phyloP scores from a whole-genome alignment of 495 filamentous ascomycete species.

The Aspergillus egyptiacus region DNA sequence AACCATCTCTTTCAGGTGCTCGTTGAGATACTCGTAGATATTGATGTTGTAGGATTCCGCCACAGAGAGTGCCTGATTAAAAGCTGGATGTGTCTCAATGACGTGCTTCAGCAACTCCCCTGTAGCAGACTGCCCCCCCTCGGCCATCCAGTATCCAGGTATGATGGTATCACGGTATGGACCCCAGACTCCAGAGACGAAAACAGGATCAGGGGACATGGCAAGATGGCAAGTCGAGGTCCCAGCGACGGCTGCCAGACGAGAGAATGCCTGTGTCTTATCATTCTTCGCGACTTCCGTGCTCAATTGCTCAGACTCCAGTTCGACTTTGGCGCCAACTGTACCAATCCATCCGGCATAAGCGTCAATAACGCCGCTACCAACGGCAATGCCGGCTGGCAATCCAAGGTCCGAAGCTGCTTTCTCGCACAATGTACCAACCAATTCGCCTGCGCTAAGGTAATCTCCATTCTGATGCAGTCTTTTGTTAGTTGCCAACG shows the following conservation, averaged over 20 bases:
- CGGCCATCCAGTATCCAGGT: slow-evolving; percentile 88
- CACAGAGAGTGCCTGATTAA: slow-evolving; percentile 65
- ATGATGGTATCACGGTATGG: slow-evolving; percentile 92
- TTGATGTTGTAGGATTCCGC: slow-evolving; percentile 73
- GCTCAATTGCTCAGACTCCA: slow-evolving; percentile 56
- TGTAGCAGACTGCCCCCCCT: slow-evolving; percentile 93
- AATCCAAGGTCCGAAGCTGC: slow-evolving; percentile 79
- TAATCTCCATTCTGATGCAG: slow-evolving; percentile 73
- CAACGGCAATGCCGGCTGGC: slow-evolving; percentile 82
- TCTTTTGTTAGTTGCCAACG: slow-evolving; percentile 19
- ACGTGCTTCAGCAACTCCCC: slow-evolving; percentile 91
- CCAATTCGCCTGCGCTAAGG: slow-evolving; percentile 82
- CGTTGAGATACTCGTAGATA: slow-evolving; percentile 92
- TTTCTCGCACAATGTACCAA: slow-evolving; percentile 76
- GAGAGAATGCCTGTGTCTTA: slow-evolving; percentile 82
- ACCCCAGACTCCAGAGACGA: slow-evolving; percentile 92
- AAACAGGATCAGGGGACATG: slow-evolving; percentile 86
- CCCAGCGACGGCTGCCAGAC: slow-evolving; percentile 90
- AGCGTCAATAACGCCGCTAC: slow-evolving; percentile 94
- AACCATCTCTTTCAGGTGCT: slow-evolving; percentile 72
- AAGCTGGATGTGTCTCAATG: slow-evolving; percentile 86
- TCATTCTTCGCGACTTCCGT: slow-evolving; percentile 62
- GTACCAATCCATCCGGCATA: slow-evolving; percentile 99
- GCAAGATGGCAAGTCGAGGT: slow-evolving; percentile 96
- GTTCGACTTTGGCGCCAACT: slow-evolving; percentile 86